phyloP scores from a whole-genome alignment of 768 basidiomycete species.

The Hericium rajendrae region DNA sequence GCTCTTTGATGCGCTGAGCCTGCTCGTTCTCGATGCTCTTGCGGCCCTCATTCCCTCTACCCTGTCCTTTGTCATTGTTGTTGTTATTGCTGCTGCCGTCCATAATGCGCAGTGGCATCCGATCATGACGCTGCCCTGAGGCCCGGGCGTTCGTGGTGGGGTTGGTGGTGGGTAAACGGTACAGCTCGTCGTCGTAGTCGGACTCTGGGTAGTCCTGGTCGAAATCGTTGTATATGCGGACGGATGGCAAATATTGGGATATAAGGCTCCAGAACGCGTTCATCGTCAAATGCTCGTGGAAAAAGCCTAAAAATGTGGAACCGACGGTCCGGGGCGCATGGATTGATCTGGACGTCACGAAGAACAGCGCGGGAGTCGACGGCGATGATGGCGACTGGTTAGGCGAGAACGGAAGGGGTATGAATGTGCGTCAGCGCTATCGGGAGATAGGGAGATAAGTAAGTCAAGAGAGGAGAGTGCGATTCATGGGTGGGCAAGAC shows the following conservation, averaged over 20 bases:
- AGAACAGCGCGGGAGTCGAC: background rate
- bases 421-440: background rate
- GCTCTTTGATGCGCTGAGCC: background rate
- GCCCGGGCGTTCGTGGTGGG: constrained; percentile 1
- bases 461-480: background rate
- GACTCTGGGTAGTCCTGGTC: constrained; percentile 3
- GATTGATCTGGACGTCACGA: background rate
- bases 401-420: background rate
- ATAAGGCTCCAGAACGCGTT: constrained; percentile 13
- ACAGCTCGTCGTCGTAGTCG: constrained; percentile 10
- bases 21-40: background rate
- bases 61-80: background rate
- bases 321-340: background rate
- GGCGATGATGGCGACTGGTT: background rate
- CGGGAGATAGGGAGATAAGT: background rate
- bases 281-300: constrained; percentile 2
- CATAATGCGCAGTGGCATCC: background rate
- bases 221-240: constrained; percentile 11
- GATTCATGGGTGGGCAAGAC: background rate
- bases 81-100: background rate
- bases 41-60: no score
- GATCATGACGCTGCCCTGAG: constrained; percentile 11
- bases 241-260: constrained; percentile 9
- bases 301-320: background rate
- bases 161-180: constrained; percentile 10